These are phyloP conservation scores for Boletus rubropictus DNA, from an alignment of 768 basidiomycete species.

Conservation along the genomic window DNA sequence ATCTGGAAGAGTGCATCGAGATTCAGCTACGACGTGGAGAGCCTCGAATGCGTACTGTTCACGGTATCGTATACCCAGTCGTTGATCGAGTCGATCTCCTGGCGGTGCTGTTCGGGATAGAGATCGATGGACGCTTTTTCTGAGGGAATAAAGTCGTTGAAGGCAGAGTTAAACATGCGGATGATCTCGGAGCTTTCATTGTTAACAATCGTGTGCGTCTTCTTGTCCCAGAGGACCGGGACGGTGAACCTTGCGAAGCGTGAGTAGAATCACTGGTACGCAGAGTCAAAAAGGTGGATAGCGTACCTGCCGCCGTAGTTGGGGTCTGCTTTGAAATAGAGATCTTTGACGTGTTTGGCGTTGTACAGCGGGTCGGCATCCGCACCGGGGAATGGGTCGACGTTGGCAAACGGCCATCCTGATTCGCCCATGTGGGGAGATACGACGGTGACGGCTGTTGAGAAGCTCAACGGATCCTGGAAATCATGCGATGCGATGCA, in stretches of 20 bases:
- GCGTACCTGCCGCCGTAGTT: slow-evolving; percentile 63
- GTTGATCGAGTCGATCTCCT: slow-evolving; percentile 80
- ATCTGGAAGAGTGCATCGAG: slow-evolving; percentile 36
- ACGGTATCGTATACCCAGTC: slow-evolving; percentile 82
- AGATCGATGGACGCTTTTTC: slow-evolving; percentile 65
- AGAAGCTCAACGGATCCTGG: not conserved
- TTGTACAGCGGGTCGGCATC: slow-evolving; percentile 71
- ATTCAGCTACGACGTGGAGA: not conserved
- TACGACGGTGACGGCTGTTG: slow-evolving; percentile 67
- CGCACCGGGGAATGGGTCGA: slow-evolving; percentile 62
- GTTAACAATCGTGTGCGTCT: slow-evolving; percentile 81
- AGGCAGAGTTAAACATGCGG: slow-evolving; percentile 83
- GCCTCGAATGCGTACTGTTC: slow-evolving; percentile 49
- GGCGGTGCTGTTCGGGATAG: slow-evolving; percentile 68
- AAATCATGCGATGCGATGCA: not conserved
- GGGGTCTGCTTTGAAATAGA: slow-evolving; percentile 75
- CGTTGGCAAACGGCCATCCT: slow-evolving; percentile 85
- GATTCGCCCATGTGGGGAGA: slow-evolving; percentile 79
- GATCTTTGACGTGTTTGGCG: slow-evolving; percentile 69
- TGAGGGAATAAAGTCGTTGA: slow-evolving; percentile 64
- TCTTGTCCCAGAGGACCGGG: slow-evolving; percentile 91
- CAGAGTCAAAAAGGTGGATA: not conserved
- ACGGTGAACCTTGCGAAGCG: slow-evolving; percentile 61
- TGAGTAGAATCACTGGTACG: not conserved
- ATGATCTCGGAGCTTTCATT: slow-evolving; percentile 96